Conservation (phyloP, 2,329 filamentous ascomycete genomes). For the Clarireedia homoeocarpa region DNA sequence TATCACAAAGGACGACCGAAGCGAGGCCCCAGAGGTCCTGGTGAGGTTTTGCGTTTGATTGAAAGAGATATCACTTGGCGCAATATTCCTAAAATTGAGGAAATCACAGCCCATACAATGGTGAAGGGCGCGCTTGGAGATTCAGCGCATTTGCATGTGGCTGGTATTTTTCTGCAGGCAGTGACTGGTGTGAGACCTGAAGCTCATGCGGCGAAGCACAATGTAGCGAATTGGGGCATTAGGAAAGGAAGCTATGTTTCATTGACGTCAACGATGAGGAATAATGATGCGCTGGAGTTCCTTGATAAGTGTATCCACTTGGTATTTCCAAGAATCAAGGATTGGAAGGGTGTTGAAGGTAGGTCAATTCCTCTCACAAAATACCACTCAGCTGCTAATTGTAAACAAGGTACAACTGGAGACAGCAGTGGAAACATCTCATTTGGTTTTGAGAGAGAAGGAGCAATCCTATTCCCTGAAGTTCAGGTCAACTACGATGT, state of each 20-base stretch:
- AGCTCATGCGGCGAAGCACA: conserved; percentile 61
- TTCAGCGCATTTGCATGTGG: conserved; percentile 70
- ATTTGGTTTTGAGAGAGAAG: conserved; percentile 69
- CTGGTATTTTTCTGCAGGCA: conserved; percentile 74
- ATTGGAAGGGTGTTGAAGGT: conserved; percentile 76
- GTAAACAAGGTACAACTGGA: conserved; percentile 42
- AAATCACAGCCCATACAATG: conserved; percentile 73
- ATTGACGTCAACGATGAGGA: conserved; percentile 68
- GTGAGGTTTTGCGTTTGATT: conserved; percentile 61
- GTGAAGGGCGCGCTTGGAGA: conserved; percentile 61
- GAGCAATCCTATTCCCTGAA: conserved; percentile 82
- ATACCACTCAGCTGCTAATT: conserved; percentile 28
- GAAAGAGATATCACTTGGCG: conserved; percentile 70
- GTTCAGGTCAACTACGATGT: conserved; percentile 93
- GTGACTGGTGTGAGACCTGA: conserved; percentile 71
- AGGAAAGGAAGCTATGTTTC: conserved; percentile 63
- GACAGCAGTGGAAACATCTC: conserved; percentile 82
- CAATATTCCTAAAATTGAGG: conserved; percentile 76
- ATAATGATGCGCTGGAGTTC: conserved; percentile 82
- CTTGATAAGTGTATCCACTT: conserved; percentile 83
- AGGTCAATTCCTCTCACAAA: neutral
- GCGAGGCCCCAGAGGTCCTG: conserved; percentile 69
- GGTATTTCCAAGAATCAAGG: conserved; percentile 91
- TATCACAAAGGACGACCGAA: conserved; percentile 90
- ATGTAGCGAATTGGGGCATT: conserved; percentile 69